Evolutionary conservation across 2,329 filamentous ascomycete genomes (phyloP).

Genomic region (Epichloe gansuensis): DNA sequence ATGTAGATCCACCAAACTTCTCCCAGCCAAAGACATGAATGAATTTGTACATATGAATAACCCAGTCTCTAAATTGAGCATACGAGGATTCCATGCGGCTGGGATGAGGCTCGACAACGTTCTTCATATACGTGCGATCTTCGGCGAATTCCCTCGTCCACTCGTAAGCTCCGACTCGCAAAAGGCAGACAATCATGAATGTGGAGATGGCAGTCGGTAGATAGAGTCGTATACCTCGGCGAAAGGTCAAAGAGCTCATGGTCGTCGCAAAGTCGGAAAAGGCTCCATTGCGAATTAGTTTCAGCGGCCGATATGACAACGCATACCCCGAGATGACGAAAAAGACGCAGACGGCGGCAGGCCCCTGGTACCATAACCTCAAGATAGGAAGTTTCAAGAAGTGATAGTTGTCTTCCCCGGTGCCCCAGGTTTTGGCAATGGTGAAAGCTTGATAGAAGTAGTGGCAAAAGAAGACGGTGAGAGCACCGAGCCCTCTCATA

Average conservation of each 20-base stretch:
- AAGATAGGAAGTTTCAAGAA: constrained; percentile 40
- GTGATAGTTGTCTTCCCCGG: constrained; percentile 29
- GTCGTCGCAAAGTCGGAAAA: constrained; percentile 28
- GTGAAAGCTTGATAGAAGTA: constrained; percentile 39
- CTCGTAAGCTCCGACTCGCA: constrained; percentile 35
- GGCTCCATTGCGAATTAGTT: constrained; percentile 26
- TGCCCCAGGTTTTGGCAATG: constrained; percentile 39
- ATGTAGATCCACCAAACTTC: constrained; percentile 31
- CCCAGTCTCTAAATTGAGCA: constrained; percentile 34
- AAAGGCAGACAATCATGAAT: constrained; percentile 30
- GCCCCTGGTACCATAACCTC: constrained; percentile 40
- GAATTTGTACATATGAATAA: constrained; percentile 33
- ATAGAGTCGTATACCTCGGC: constrained; percentile 38
- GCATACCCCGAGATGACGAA: constrained; percentile 52
- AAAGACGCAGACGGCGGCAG: constrained; percentile 46
- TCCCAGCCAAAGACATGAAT: constrained; percentile 39
- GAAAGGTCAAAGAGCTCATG: constrained; percentile 38
- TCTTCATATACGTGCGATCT: constrained; percentile 30
- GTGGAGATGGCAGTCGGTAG: constrained; percentile 38
- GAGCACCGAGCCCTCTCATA: constrained; percentile 41
- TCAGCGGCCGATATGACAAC: constrained; percentile 40
- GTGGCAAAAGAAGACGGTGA: constrained; percentile 45
- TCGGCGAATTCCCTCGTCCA: constrained; percentile 32
- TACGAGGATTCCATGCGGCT: constrained; percentile 21
- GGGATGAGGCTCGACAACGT: constrained; percentile 37